Conservation (phyloP, 73 alveolate genomes). For the Stentor roeselii region DNA sequence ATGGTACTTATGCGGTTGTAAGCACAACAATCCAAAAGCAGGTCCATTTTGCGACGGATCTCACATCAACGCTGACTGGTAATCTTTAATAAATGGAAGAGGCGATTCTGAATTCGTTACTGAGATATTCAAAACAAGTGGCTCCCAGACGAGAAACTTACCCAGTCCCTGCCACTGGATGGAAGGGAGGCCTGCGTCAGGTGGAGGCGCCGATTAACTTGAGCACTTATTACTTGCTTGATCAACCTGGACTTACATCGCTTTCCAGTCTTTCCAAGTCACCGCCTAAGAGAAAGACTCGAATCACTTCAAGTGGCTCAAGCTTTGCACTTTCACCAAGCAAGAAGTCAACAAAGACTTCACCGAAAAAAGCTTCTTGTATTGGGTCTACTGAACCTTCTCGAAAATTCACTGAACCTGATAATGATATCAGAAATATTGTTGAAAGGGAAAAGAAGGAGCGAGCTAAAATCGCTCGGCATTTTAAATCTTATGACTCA, state of each 20-base stretch:
- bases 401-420: no score
- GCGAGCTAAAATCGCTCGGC: no score
- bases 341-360: background rate
- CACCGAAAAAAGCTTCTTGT: background rate
- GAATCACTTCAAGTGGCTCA: background rate
- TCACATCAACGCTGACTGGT: conserved; percentile 50
- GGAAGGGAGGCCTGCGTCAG: background rate
- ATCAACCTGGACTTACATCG: background rate
- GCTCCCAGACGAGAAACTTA: background rate
- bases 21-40: conserved; percentile 35
- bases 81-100: conserved; percentile 26
- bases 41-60: conserved; percentile 71
- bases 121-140: background rate
- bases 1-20: conserved; percentile 52
- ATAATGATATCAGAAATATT: no score
- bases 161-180: background rate
- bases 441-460: no score
- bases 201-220: background rate
- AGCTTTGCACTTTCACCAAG: background rate
- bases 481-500: no score
- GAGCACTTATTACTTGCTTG: background rate
- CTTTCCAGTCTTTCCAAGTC: no score
- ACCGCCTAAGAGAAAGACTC: background rate
- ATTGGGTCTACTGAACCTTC: no score
- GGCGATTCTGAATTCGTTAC: conserved; percentile 14